Conservation (phyloP, 805 yeast genomes). For the Lipomyces oligophaga region DNA sequence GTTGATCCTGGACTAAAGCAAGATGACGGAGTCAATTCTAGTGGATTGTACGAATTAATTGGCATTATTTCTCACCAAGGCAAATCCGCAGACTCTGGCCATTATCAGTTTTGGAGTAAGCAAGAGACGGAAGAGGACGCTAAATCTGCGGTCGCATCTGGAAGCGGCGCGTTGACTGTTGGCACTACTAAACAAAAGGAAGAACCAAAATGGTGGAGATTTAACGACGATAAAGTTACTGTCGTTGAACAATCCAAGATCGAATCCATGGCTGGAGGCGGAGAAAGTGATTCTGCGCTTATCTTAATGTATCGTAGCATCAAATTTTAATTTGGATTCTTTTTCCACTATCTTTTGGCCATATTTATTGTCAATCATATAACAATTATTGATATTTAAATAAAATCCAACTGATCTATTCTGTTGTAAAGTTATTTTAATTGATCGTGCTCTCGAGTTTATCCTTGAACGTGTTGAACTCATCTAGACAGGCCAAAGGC, state of each 20-base stretch:
- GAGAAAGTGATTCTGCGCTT: conserved; percentile 93
- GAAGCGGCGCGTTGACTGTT: conserved; percentile 8
- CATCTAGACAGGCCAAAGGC: conserved; percentile 78
- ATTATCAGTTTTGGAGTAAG: conserved; percentile 84
- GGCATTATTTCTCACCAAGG: conserved; percentile 93
- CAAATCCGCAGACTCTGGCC: conserved; percentile 94
- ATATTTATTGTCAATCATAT: not conserved
- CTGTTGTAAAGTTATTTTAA: too few species aligned
- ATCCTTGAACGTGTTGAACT: conserved; percentile 64
- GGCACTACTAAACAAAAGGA: conserved; percentile 27
- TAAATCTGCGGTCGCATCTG: conserved; percentile 2
- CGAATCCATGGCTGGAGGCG: conserved; percentile 90
- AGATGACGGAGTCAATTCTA: conserved; percentile 69
- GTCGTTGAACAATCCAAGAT: conserved; percentile 75
- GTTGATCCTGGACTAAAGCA: conserved; percentile 43
- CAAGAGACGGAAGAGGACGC: conserved; percentile 53
- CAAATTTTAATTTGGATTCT: conserved; percentile 46
- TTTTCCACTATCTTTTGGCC: not conserved
- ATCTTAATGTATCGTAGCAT: conserved; percentile 80
- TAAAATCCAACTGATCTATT: not conserved
- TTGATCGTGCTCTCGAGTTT: conserved; percentile 41
- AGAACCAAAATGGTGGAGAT: conserved; percentile 87
- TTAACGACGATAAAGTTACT: conserved; percentile 86
- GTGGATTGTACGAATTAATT: conserved; percentile 76
- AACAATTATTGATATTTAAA: conserved; percentile 36